A percentile compares a stretch with the other conserved stretches of the same genome.
These are phyloP conservation scores for Phialemonium atrogriseum DNA, from an alignment of 2,329 filamentous ascomycete genomes.

Conservation along the genomic window DNA sequence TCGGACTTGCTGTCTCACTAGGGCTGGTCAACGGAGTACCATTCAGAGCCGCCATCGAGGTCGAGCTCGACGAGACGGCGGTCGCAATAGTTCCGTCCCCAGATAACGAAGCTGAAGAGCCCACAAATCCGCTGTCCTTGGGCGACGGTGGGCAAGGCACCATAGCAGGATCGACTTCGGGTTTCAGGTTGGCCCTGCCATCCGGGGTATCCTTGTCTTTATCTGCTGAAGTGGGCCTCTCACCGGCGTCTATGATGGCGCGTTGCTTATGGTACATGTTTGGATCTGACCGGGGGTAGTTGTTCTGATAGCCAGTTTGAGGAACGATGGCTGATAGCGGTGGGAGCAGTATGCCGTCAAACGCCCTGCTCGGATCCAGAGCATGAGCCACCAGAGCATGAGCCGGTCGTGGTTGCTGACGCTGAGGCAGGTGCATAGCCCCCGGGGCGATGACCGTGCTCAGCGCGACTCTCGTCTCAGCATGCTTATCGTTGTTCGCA, in stretches of 20 bases:
- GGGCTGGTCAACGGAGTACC: conserved; percentile 47
- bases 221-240: conserved; percentile 40
- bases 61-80: conserved; percentile 41
- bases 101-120: no score
- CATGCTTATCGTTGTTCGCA: conserved; percentile 53
- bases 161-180: conserved; percentile 18
- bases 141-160: conserved; percentile 37
- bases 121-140: no score
- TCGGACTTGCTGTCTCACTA: conserved; percentile 42
- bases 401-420: conserved; percentile 12
- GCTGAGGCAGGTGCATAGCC: conserved; percentile 41
- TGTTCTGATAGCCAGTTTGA: conserved; percentile 32
- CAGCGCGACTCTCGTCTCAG: conserved; percentile 53
- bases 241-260: conserved; percentile 26
- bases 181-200: conserved; percentile 19
- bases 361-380: no score
- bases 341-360: no score
- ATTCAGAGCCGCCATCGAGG: conserved; percentile 38
- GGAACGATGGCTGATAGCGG: no score
- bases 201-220: conserved; percentile 30
- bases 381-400: no score
- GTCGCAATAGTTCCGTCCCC: conserved; percentile 34
- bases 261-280: conserved; percentile 31
- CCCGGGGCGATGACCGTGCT: conserved; percentile 56
- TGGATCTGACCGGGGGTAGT: conserved; percentile 35